phyloP scores from a whole-genome alignment of 2,329 filamentous ascomycete species.

The Hypoxylon sp. region DNA sequence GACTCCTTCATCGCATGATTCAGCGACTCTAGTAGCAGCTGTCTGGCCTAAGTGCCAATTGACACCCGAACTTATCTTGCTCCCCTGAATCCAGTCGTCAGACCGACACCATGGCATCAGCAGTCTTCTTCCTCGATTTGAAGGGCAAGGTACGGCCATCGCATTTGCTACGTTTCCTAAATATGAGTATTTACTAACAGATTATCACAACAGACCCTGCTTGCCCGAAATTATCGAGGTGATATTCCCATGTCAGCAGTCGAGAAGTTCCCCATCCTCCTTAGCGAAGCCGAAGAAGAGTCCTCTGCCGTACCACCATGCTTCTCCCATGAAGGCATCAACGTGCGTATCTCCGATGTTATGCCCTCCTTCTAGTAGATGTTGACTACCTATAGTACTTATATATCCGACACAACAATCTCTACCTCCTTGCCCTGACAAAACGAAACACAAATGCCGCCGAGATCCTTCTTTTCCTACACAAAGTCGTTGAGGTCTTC shows the following conservation, averaged over 20 bases:
- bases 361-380: conserved; percentile 7
- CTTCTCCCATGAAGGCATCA: conserved; percentile 98
- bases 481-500: conserved; percentile 98
- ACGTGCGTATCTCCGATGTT: conserved; percentile 71
- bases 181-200: not conserved
- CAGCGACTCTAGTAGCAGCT: conserved; percentile 30
- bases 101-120: conserved; percentile 85
- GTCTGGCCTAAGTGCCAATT: conserved; percentile 54
- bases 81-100: conserved; percentile 46
- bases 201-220: conserved; percentile 80
- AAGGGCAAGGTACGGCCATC: conserved; percentile 90
- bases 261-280: conserved; percentile 95
- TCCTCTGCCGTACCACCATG: conserved; percentile 97
- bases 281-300: conserved; percentile 99
- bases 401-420: conserved; percentile 99
- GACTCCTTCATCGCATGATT: conserved; percentile 44
- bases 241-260: conserved; percentile 99
- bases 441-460: conserved; percentile 99
- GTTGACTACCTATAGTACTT: conserved; percentile 78
- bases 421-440: conserved; percentile 96
- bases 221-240: conserved; percentile 97
- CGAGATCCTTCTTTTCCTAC: conserved; percentile 97
- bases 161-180: not conserved
- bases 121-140: conserved; percentile 97
- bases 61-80: conserved; percentile 48